Conservation (phyloP, 1,284 basidiomycete species). For the Apiotrichum brassicae region DNA sequence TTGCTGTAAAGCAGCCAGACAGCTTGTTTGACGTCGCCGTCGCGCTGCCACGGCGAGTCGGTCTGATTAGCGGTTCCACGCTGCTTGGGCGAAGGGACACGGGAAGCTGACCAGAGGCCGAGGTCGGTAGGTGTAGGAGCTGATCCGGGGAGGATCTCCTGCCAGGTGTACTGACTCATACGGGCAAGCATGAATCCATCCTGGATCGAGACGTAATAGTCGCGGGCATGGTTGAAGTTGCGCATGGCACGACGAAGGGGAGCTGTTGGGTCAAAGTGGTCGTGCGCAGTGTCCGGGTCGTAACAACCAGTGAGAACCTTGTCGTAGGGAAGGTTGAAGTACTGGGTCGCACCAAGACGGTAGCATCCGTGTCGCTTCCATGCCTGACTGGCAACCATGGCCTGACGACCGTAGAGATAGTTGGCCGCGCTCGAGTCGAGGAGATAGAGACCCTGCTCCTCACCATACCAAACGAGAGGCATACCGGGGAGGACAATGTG, state of each 20-base stretch:
- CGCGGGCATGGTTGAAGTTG: slow-evolving; percentile 66
- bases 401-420: slow-evolving; percentile 79
- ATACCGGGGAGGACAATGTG: slow-evolving; percentile 79
- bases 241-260: slow-evolving; percentile 65
- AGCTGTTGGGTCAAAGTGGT: slow-evolving; percentile 87
- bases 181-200: slow-evolving; percentile 76
- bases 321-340: slow-evolving; percentile 80
- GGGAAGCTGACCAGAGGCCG: slow-evolving; percentile 74
- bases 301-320: slow-evolving; percentile 69
- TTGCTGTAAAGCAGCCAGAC: slow-evolving; percentile 80
- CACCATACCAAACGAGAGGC: slow-evolving; percentile 76
- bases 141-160: slow-evolving; percentile 71
- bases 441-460: slow-evolving; percentile 77
- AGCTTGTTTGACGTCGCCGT: slow-evolving; percentile 53
- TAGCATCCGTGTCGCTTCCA: slow-evolving; percentile 93
- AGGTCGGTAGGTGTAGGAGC: slow-evolving; percentile 70
- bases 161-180: slow-evolving; percentile 72
- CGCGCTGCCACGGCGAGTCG: slow-evolving; percentile 37
- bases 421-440: slow-evolving; percentile 76
- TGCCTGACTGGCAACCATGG: slow-evolving; percentile 73
- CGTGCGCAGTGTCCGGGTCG: slow-evolving; percentile 80
- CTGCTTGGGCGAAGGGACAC: slow-evolving; percentile 55
- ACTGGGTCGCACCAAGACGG: slow-evolving; percentile 75
- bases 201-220: slow-evolving; percentile 63
- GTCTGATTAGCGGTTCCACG: slow-evolving; percentile 26